Evolutionary conservation across 2,329 filamentous ascomycete species (phyloP), one percentile per base, ranked within the genome.

Genomic region (Monosporascus cannonballus): DNA sequence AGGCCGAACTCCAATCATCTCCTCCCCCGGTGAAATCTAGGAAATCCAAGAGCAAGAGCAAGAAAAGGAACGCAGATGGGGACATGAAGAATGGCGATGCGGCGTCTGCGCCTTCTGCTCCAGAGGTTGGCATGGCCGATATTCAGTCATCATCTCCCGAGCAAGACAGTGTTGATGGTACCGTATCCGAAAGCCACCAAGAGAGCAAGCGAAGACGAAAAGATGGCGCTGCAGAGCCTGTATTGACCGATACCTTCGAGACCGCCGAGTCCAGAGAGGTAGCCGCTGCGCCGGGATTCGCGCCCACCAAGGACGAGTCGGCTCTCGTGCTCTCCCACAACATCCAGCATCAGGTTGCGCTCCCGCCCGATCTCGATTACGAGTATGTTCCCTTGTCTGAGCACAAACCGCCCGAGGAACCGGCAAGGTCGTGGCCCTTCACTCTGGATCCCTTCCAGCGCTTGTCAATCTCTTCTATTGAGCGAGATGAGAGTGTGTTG

Each of bases 391-490:
- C 93, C n/a, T 89, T 99, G 50, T 95, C 91, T 22, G 81, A 96
- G 72, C 94, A 99, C 77, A 91, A 91, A 70, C 77, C 90, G n/a
- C 91, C 93, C 11, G 87, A 86, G 53, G 84, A 89, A 58, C 94
- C 94, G 1, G 94, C 94, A 20, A 83, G 89, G 58, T 84, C 78
- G 36, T 99, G 88, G 78, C 82, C 85, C 9, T 99, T 99, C 75
- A 89, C 89, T 53, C 85, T 99, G 54, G 94, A 99, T 76, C 94
- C 94, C 49, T 99, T 99, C 79, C 94, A 99, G 73, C 90, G 93
- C 66, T 81, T 97, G 49, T 91, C 94, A 0, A 91, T 99, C 56
- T 86, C 90, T 7, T 96, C 93, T 1, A 99, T 99, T 58, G 89
- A 99, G 74, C 83, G 94, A 59, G 92, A 93, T 51, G 94, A 99